phyloP scores from a whole-genome alignment of 2,329 filamentous ascomycete species.

The Arthrobotrys pseudoclavata region DNA sequence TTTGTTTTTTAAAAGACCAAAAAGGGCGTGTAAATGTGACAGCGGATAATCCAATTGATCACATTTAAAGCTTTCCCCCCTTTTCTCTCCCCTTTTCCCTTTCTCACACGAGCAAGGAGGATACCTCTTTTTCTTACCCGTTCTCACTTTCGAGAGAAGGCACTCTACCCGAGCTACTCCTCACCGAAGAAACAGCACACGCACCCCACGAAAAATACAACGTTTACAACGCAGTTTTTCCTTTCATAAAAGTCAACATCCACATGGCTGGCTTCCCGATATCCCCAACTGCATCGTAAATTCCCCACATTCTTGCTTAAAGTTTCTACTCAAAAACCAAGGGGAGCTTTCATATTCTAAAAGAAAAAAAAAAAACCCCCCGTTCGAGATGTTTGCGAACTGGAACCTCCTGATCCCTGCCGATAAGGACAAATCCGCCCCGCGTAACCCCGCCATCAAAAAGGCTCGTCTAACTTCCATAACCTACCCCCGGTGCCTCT shows the following conservation, averaged over 20 bases:
- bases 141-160: not conserved
- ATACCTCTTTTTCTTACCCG: not conserved
- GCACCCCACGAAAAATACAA: constrained; percentile 27
- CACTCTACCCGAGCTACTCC: constrained; percentile 19
- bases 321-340: not conserved
- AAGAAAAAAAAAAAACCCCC: not conserved
- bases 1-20: constrained; percentile 5
- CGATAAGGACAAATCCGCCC: constrained; percentile 46
- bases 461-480: constrained; percentile 43
- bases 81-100: constrained; percentile 12
- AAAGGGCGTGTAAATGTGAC: constrained; percentile 21
- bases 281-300: constrained; percentile 14
- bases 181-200: constrained; percentile 17
- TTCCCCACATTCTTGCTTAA: not conserved
- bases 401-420: constrained; percentile 54
- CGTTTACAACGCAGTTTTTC: constrained; percentile 6
- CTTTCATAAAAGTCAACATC: not conserved
- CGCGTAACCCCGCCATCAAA: constrained; percentile 41
- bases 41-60: constrained; percentile 28
- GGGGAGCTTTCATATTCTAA: not conserved
- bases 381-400: constrained; percentile 46
- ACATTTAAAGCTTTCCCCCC: constrained; percentile 20
- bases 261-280: constrained; percentile 23
- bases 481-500: constrained; percentile 48
- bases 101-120: constrained; percentile 30